phyloP scores from a whole-genome alignment of 2,329 filamentous ascomycete genomes.

The Fusarium circinatum region DNA sequence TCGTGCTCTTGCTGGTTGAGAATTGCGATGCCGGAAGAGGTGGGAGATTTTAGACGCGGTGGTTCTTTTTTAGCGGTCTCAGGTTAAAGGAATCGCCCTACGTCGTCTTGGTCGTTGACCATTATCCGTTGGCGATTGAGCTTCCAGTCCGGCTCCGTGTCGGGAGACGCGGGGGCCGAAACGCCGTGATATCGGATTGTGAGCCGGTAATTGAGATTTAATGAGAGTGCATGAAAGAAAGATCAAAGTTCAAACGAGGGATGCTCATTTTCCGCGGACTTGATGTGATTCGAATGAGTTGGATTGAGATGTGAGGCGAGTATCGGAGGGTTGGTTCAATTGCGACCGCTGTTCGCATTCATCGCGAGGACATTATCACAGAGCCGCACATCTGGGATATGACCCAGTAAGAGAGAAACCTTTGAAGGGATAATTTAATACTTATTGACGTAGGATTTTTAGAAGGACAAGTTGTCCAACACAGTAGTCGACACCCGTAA shows the following conservation, averaged over 20 bases:
- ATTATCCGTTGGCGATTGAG: not conserved
- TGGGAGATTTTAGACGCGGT: not conserved
- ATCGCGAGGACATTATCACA: not conserved
- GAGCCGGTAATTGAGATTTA: not conserved
- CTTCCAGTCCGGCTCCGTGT: not conserved
- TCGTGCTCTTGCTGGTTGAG: not conserved
- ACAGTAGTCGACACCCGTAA: fast-evolving
- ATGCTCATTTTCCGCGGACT: not conserved
- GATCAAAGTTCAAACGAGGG: fast-evolving
- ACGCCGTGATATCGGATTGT: not conserved
- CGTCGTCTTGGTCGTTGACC: not conserved
- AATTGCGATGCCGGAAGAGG: not conserved
- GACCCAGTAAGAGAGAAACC: fast-evolving
- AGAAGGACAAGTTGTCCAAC: fast-evolving
- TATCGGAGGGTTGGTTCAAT: not conserved
- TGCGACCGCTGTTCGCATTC: not conserved
- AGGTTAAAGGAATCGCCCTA: not conserved
- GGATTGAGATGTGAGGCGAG: not conserved
- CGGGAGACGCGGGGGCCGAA: not conserved
- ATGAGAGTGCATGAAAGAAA: fast-evolving
- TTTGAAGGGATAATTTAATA: fast-evolving
- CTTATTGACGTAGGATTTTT: fast-evolving
- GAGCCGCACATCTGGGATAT: not conserved
- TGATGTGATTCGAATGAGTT: fast-evolving
- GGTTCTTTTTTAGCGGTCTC: not conserved